phyloP scores from a whole-genome alignment of 108 stramenopile species.

The Skeletonema potamos region DNA sequence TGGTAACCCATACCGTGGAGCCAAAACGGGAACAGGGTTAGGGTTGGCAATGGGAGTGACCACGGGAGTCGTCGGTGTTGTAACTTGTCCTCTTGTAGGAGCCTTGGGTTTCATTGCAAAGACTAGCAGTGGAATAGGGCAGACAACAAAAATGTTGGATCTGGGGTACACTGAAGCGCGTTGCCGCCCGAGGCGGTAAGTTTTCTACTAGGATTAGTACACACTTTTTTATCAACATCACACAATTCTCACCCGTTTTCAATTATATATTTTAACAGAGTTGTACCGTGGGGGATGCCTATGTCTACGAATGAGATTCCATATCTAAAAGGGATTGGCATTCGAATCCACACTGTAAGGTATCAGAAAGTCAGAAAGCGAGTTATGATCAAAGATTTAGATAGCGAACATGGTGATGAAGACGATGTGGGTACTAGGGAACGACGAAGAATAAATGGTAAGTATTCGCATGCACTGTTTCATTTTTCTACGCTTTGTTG shows the following conservation, averaged over 20 bases:
- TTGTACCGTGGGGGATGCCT: constrained; percentile 41
- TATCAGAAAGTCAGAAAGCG: constrained; percentile 41
- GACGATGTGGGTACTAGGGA: constrained; percentile 4
- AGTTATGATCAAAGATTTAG: background rate
- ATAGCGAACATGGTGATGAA: background rate
- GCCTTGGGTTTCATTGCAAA: constrained; percentile 44
- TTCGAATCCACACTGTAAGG: constrained; percentile 37
- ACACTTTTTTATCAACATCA: background rate
- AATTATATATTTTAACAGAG: constrained; percentile 4
- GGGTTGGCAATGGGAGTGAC: constrained; percentile 30
- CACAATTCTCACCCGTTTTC: background rate
- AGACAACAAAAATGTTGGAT: constrained; percentile 24
- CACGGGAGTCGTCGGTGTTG: constrained; percentile 25
- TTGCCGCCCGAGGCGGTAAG: constrained; percentile 44
- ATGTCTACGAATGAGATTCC: constrained; percentile 26
- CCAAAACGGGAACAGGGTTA: constrained; percentile 8
- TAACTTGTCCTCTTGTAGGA: constrained; percentile 25
- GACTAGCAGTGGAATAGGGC: constrained; percentile 31
- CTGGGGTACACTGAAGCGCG: constrained; percentile 38
- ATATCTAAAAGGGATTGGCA: constrained; percentile 44
- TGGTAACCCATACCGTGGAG: constrained; percentile 43
- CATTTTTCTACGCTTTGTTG: background rate
- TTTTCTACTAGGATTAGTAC: background rate
- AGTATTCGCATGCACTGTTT: background rate
- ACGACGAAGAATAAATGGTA: constrained; percentile 12